phyloP scores from a whole-genome alignment of 1,284 basidiomycete species.

The Fistulinella cinereoalba region DNA sequence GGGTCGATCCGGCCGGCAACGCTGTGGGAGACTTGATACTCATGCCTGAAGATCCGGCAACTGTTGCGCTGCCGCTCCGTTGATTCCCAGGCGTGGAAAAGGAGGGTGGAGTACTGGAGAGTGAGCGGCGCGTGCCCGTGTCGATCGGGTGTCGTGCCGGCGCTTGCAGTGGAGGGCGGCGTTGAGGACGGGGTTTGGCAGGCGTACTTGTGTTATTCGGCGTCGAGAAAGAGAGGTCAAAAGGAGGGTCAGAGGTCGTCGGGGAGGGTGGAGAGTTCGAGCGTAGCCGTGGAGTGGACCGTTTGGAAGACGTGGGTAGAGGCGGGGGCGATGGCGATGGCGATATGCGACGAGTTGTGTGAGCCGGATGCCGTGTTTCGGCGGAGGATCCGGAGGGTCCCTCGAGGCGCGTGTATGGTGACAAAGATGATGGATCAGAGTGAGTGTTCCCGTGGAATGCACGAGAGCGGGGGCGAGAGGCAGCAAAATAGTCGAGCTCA shows the following conservation, averaged over 20 bases:
- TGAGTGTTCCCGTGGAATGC: neutral
- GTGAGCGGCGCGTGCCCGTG: neutral
- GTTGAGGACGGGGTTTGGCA: conserved; percentile 19
- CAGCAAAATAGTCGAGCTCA: conserved; percentile 20
- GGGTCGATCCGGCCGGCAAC: no score
- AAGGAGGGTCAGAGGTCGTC: conserved; percentile 13
- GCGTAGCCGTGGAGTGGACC: neutral
- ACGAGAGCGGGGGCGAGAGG: conserved; percentile 3
- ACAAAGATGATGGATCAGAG: neutral
- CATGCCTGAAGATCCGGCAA: no score
- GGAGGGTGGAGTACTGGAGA: conserved; percentile 18
- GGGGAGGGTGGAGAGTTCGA: conserved; percentile 4
- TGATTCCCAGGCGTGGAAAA: conserved; percentile 7
- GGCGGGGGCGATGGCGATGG: neutral
- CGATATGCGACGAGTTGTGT: neutral
- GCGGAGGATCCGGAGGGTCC: neutral
- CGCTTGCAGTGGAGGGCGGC: conserved; percentile 1
- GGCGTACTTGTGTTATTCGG: conserved; percentile 28
- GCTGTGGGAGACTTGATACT: no score
- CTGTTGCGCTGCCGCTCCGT: neutral
- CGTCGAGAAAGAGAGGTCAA: conserved; percentile 27
- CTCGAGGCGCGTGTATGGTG: neutral
- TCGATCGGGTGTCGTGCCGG: neutral
- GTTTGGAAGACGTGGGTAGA: neutral
- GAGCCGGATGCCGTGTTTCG: no score